Base-by-base conservation (phyloP, 1,284 basidiomycete species). In the Trichosporon faecale region DNA sequence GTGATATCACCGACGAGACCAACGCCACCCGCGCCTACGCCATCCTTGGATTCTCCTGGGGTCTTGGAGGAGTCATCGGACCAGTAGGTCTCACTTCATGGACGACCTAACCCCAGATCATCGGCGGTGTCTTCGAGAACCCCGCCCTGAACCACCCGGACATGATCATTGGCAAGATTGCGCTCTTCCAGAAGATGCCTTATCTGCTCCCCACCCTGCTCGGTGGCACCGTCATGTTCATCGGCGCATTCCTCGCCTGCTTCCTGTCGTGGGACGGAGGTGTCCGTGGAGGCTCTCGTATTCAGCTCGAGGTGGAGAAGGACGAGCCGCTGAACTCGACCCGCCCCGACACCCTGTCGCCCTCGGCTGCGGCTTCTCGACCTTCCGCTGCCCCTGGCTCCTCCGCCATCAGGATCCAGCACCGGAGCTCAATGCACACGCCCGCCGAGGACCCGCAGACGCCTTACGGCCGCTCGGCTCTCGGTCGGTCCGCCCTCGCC, bases 21-120 rank as follows among this genome's bases (percentile, higher is more conserved):
- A 98, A 98, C 81, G 95, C 97, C 83, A 93, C 92, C 40, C 88
- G 94, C 74, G 95, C 95, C 16, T 97, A 97, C 80, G 94, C 94
- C 64, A 92, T 95, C 74, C 87, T 98, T 66, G 95, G 94, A 23
- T 97, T 97, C 83, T 94, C 91, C 74, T 98, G 95, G 95, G 95
- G 95, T 73, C 89, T 98, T 78, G 95, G 95, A 73, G 95, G 94
- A 73, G 82, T 83, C 7, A 76, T 83, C 14, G 82, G 82, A 69
- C 82, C 82, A n/a, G 78, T 76, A 64, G 29, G 77, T 76, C 12
- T 11, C 37, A 12, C 16, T 8, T 11, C 8, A 29, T 6, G 57
- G 8, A 2, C n/a, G 33, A 27, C 23, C 61, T 72, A 33, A 68
- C 37, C 23, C 11, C 69, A 78, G 75, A 92, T 95, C 73, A 87